Evolutionary conservation across 257 asterid genomes (phyloP).

Genomic region (Euphrasia confusa): DNA sequence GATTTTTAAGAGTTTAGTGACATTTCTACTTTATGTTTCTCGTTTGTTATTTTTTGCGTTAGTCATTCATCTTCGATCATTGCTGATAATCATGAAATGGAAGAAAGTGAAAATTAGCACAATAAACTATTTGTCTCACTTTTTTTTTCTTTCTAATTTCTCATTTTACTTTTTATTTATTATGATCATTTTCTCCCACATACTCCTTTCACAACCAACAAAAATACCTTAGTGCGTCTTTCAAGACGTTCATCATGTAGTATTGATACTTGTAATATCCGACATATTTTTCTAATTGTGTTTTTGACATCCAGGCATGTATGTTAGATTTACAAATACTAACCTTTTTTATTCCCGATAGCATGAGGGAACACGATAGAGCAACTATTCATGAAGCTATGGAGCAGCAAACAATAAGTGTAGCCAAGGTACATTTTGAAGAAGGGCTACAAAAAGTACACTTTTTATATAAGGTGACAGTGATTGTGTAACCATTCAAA

Average conservation of each 20-base stretch:
- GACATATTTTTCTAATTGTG: background rate
- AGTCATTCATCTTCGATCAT: background rate
- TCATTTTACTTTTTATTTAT: background rate
- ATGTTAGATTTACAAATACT: background rate
- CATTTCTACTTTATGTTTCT: background rate
- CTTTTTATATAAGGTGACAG: background rate
- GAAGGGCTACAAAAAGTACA: background rate
- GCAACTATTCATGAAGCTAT: slow-evolving; percentile 98
- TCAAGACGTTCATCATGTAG: background rate
- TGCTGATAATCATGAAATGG: background rate
- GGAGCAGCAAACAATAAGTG: slow-evolving; percentile 99
- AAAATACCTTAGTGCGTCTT: background rate
- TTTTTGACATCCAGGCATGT: background rate
- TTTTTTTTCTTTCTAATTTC: background rate
- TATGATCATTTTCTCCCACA: background rate
- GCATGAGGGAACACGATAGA: slow-evolving; percentile 97
- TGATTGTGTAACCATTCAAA: slow-evolving; percentile 9
- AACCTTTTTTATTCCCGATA: slow-evolving; percentile 28
- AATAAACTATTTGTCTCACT: background rate
- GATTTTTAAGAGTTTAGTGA: background rate
- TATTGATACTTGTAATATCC: background rate
- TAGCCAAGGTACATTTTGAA: slow-evolving; percentile 71
- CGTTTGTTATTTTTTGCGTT: no score
- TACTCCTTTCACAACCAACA: background rate
- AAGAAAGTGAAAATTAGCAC: background rate